Evolutionary conservation across 192 early-diverging fungal genomes (phyloP).

Genomic region (Coemansia sp.): DNA sequence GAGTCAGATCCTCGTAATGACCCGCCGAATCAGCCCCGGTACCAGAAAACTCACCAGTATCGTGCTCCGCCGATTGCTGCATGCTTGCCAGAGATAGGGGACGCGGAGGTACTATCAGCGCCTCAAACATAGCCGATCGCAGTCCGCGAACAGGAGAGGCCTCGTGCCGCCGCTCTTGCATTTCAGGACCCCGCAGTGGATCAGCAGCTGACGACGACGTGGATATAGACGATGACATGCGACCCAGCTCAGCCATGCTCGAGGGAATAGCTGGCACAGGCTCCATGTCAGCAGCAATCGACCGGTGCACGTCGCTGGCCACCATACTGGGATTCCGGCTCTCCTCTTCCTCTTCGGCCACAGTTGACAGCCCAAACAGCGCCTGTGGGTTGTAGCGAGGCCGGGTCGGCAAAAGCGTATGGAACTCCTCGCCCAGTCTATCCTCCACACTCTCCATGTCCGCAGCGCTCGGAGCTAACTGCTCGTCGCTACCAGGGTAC

Average conservation of each 20-base stretch:
- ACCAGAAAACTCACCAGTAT: neutral
- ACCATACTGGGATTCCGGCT: slow-evolving; percentile 35
- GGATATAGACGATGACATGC: neutral
- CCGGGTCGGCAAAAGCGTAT: slow-evolving; percentile 39
- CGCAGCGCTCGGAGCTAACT: neutral
- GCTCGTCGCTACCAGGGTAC: neutral
- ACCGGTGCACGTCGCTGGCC: slow-evolving; percentile 18
- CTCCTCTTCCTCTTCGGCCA: slow-evolving; percentile 46
- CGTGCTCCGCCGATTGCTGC: neutral
- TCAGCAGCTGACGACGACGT: slow-evolving; percentile 10
- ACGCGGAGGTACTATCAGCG: neutral
- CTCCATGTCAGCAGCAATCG: neutral
- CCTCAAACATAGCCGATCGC: slow-evolving; percentile 4
- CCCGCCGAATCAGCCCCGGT: neutral
- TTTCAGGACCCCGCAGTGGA: slow-evolving; percentile 6
- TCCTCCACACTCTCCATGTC: slow-evolving; percentile 7
- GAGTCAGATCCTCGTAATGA: slow-evolving; percentile 21
- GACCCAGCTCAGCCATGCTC: neutral
- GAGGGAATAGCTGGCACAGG: slow-evolving; percentile 1
- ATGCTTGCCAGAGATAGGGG: neutral
- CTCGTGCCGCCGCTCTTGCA: slow-evolving; percentile 25
- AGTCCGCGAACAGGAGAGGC: neutral
- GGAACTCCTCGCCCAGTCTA: slow-evolving; percentile 15
- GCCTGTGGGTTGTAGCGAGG: slow-evolving; percentile 34
- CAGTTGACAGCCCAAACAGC: slow-evolving; percentile 44